These are phyloP conservation scores for Penicillium subrubescens DNA, from an alignment of 495 filamentous ascomycete species.

Conservation along the genomic window DNA sequence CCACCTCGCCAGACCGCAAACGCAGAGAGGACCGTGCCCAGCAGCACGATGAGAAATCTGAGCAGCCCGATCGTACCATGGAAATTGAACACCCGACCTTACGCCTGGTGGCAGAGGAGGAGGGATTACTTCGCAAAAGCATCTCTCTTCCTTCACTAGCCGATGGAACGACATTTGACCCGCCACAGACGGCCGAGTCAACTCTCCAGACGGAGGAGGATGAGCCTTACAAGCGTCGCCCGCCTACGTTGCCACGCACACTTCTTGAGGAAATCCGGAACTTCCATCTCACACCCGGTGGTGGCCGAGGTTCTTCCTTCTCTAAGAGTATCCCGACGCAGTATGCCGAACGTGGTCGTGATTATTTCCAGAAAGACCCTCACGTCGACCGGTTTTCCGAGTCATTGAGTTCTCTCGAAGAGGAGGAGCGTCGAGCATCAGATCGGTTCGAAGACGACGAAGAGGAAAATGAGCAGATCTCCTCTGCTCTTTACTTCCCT, in stretches of 20 bases:
- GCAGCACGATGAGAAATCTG: constrained; percentile 33
- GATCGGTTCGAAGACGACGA: constrained; percentile 72
- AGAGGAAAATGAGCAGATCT: constrained; percentile 90
- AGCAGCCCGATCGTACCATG: constrained; percentile 17
- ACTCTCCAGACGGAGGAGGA: constrained; percentile 19
- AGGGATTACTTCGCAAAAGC: constrained; percentile 30
- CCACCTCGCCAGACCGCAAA: constrained; percentile 55
- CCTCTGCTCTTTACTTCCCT: constrained; percentile 89
- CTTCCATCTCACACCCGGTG: constrained; percentile 58
- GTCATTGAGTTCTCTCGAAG: constrained; percentile 28
- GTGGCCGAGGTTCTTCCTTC: constrained; percentile 52
- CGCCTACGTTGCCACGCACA: constrained; percentile 44
- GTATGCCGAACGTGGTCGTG: constrained; percentile 37
- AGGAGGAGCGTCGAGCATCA: constrained; percentile 41
- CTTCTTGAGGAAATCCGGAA: constrained; percentile 66
- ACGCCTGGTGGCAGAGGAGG: constrained; percentile 18
- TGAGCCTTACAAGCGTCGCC: constrained; percentile 30
- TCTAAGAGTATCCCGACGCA: constrained; percentile 57
- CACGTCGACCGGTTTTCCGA: constrained; percentile 26
- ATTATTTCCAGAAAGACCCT: constrained; percentile 33
- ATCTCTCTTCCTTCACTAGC: constrained; percentile 37
- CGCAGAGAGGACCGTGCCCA: constrained; percentile 39
- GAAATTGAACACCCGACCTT: constrained; percentile 14
- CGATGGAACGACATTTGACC: constrained; percentile 30
- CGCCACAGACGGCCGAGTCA: constrained; percentile 9